Conservation (phyloP, 768 basidiomycete species). For the Suillus sp. region DNA sequence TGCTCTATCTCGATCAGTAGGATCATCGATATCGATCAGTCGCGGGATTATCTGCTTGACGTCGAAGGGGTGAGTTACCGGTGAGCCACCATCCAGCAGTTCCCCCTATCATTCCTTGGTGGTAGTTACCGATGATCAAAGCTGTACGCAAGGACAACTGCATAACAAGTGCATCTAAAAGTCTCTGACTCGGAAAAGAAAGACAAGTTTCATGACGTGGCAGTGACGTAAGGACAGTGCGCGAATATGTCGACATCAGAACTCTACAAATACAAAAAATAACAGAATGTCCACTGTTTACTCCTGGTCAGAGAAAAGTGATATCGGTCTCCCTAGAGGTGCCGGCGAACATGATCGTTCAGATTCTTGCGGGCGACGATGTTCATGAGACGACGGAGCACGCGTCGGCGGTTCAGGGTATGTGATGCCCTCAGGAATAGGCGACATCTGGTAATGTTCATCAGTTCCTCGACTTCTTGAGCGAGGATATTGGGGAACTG, state of each 20-base stretch:
- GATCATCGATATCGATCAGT: background rate
- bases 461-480: conserved; percentile 7
- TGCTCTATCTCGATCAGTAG: background rate
- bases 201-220: background rate
- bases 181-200: background rate
- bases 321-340: conserved; percentile 32
- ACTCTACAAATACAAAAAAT: conserved; percentile 2
- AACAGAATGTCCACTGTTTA: background rate
- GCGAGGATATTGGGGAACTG: conserved; percentile 6
- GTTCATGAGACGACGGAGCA: conserved; percentile 27
- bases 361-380: conserved; percentile 13
- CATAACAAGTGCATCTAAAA: background rate
- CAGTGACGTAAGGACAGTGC: conserved; percentile 1
- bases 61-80: background rate
- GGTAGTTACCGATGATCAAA: conserved; percentile 1
- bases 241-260: background rate
- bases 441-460: conserved; percentile 28
- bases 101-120: background rate
- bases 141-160: background rate
- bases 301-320: conserved; percentile 24
- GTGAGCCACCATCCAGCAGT: background rate
- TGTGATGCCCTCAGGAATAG: conserved; percentile 28
- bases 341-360: conserved; percentile 29
- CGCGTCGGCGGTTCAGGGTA: conserved; percentile 32
- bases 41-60: background rate